Evolutionary conservation across 768 basidiomycete species (phyloP).

Genomic region (Lentinula aciculospora): DNA sequence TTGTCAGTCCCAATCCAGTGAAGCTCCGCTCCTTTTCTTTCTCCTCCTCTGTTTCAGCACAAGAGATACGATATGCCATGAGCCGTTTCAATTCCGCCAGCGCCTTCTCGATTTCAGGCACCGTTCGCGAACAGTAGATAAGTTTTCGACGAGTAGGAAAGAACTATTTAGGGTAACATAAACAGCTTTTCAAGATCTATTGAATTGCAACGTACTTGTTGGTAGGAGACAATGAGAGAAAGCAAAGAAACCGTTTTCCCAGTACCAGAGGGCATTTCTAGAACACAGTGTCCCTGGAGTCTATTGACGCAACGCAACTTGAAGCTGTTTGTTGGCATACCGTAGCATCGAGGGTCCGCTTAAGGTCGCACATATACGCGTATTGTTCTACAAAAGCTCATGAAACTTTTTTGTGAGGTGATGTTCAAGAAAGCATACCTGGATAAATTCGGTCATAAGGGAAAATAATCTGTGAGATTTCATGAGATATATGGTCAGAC

Average conservation of each 20-base stretch:
- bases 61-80: constrained; percentile 78
- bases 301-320: not conserved
- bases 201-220: constrained; percentile 55
- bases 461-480: constrained; percentile 66
- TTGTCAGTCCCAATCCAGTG: constrained; percentile 88
- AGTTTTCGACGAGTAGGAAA: constrained; percentile 90
- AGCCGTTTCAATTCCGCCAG: constrained; percentile 90
- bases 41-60: constrained; percentile 69
- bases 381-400: constrained; percentile 72
- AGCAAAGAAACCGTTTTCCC: constrained; percentile 97
- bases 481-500: not conserved
- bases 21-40: constrained; percentile 76
- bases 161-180: constrained; percentile 47
- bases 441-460: constrained; percentile 96
- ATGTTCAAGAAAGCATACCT: constrained; percentile 37
- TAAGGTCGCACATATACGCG: constrained; percentile 98
- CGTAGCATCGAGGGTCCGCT: constrained; percentile 91
- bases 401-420: constrained; percentile 15
- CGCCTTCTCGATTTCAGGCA: constrained; percentile 99
- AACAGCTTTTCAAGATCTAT: not conserved
- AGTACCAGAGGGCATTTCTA: constrained; percentile 99
- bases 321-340: constrained; percentile 31
- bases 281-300: constrained; percentile 93
- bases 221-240: constrained; percentile 95
- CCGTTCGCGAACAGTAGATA: constrained; percentile 98